These are phyloP conservation scores for Sordariomycetes sp. DNA, from an alignment of 2,329 filamentous ascomycete genomes.

Conservation along the genomic window DNA sequence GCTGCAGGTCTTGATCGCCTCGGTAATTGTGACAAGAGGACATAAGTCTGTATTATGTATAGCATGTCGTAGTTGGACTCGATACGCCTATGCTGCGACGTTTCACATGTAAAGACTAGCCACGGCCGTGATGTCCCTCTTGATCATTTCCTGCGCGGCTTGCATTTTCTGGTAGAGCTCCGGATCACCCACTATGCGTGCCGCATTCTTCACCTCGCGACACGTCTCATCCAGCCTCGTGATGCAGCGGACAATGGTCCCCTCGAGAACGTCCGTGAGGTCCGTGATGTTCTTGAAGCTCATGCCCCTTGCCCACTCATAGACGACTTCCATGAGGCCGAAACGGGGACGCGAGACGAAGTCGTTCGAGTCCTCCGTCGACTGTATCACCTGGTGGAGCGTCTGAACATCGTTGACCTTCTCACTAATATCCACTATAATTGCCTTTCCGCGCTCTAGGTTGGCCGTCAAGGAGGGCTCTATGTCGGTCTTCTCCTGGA, in stretches of 20 bases:
- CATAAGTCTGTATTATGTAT: neutral
- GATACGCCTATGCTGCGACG: neutral
- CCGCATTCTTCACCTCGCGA: conserved; percentile 93
- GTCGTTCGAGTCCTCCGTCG: conserved; percentile 81
- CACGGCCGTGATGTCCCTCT: conserved; percentile 85
- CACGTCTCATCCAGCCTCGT: conserved; percentile 92
- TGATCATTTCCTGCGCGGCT: conserved; percentile 92
- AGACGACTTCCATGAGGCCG: conserved; percentile 92
- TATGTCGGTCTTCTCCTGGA: conserved; percentile 87
- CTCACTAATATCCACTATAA: conserved; percentile 81
- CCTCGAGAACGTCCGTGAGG: conserved; percentile 90
- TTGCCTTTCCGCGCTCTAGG: conserved; percentile 69
- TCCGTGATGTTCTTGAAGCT: conserved; percentile 96
- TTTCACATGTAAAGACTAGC: conserved; percentile 75
- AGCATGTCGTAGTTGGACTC: neutral
- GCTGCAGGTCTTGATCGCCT: neutral
- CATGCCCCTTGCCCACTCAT: conserved; percentile 97
- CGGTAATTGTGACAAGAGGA: neutral
- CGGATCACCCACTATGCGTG: conserved; percentile 87
- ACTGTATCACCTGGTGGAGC: conserved; percentile 81
- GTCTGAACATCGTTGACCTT: conserved; percentile 87
- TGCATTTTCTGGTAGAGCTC: conserved; percentile 94
- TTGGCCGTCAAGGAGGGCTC: conserved; percentile 70
- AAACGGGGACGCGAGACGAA: conserved; percentile 81
- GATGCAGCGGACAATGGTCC: conserved; percentile 92